Evolutionary conservation across 768 basidiomycete species (phyloP).

Genomic region (Mycena capillaripes): DNA sequence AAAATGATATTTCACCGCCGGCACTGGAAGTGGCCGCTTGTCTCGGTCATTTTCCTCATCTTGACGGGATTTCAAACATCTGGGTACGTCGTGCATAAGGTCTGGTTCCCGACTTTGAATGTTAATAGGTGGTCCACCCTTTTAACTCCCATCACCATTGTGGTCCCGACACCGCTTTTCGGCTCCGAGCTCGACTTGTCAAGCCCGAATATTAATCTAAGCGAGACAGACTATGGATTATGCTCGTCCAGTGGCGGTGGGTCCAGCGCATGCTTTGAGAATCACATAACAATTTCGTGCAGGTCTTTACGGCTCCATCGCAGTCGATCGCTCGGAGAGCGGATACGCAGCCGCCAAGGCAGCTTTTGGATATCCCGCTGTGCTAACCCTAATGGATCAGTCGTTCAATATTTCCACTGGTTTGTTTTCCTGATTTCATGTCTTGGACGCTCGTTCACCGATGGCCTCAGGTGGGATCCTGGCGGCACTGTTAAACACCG

Average conservation of each 20-base stretch:
- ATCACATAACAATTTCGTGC: neutral
- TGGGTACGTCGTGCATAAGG: neutral
- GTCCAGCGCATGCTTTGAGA: no score
- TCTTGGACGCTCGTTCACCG: neutral
- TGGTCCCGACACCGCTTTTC: neutral
- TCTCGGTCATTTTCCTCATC: neutral
- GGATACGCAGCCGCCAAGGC: neutral
- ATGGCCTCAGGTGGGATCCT: neutral
- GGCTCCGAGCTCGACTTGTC: neutral
- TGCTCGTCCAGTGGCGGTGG: no score
- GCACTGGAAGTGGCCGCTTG: neutral
- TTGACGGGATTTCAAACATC: neutral
- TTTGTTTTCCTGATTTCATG: neutral
- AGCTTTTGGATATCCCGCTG: neutral
- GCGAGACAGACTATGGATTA: neutral
- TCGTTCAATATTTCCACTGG: neutral
- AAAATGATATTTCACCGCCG: neutral
- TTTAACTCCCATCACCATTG: neutral
- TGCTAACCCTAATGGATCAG: neutral
- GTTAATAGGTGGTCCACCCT: neutral
- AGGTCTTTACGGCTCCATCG: neutral
- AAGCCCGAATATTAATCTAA: neutral
- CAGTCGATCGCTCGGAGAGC: neutral
- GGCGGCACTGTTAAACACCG: neutral
- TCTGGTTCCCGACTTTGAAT: neutral